Base-by-base conservation (phyloP, 768 basidiomycete species). In the Leccinellum rugosiceps region DNA sequence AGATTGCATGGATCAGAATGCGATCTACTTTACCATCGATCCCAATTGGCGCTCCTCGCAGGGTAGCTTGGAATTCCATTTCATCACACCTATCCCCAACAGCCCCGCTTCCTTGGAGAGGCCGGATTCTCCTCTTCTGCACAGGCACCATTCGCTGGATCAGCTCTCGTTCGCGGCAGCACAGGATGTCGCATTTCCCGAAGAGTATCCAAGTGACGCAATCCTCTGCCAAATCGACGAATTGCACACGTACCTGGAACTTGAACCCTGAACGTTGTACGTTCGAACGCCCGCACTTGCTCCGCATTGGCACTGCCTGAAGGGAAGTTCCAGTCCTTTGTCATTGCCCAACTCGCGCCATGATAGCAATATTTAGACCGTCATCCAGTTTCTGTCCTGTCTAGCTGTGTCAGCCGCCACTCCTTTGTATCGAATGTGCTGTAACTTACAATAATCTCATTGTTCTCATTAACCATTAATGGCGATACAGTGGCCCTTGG, bases 21-120 rank as follows among this genome's bases (percentile, higher is more conserved):
- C 59, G 17, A 71, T 72, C 35, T 72, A 69, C 57, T 69, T 72
- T 54, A 66, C 67, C 28, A 50, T 72, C 2, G 70, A 71, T 53
- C 57, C 69, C 9, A 49, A 56, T 26, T 64, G 65, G 58, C 56
- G 53, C 2, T 52, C 50, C 32, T 72, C 72, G 25, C 41, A 41
- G 53, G 70, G 58, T 2, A 68, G 68, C 26, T 58, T 56, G 15
- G 26, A 53, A 41, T 53, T 72, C 43, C 58, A 60, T 14, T 60
- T 48, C 47, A 60, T 72, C 45, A 71, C 70, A 4, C 66, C 72
- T 1, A 38, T 70, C 23, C 72, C 65, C 9, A 47, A 58, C 4
- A 58, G 58, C 45, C 31, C 52, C n/a, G 41, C 34, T 50, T 38
- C 41, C 2, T 30, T 51, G 26, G 64, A 11, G 10, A 61, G 64